phyloP scores from a whole-genome alignment of 306 rosid species.

The Adenanthera pavonina region DNA sequence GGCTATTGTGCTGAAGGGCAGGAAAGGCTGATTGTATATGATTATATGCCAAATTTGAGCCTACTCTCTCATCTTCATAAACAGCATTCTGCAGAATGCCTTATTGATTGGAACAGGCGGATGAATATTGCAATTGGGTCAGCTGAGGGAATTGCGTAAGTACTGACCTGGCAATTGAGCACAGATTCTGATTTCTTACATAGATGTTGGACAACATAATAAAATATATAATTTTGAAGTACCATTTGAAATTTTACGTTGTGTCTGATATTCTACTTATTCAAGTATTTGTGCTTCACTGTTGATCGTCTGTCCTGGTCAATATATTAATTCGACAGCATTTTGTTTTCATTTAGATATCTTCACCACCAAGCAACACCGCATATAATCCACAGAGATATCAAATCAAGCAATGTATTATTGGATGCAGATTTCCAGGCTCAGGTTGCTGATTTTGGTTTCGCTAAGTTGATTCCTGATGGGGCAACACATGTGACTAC shows the following conservation, averaged over 20 bases:
- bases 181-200: neutral
- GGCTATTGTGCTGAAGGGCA: constrained; percentile 99
- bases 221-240: neutral
- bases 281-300: neutral
- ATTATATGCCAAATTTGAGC: constrained; percentile 95
- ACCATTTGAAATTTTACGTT: neutral
- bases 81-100: constrained; percentile 88
- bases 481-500: constrained; percentile 98
- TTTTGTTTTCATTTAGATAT: constrained; percentile 64
- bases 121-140: constrained; percentile 88
- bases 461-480: constrained; percentile 92
- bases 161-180: constrained; percentile 29
- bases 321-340: constrained; percentile 8
- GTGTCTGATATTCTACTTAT: neutral
- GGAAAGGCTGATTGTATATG: constrained; percentile 90
- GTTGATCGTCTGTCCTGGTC: neutral
- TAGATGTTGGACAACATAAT: no score
- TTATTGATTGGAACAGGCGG: constrained; percentile 85
- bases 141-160: constrained; percentile 93
- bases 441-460: constrained; percentile 94
- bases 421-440: constrained; percentile 81
- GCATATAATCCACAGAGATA: constrained; percentile 88
- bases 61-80: constrained; percentile 94
- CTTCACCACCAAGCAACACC: constrained; percentile 94
- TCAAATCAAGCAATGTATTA: constrained; percentile 90